Evolutionary conservation across 148 eudicot species (phyloP).

Genomic region (Spergularia marina): DNA sequence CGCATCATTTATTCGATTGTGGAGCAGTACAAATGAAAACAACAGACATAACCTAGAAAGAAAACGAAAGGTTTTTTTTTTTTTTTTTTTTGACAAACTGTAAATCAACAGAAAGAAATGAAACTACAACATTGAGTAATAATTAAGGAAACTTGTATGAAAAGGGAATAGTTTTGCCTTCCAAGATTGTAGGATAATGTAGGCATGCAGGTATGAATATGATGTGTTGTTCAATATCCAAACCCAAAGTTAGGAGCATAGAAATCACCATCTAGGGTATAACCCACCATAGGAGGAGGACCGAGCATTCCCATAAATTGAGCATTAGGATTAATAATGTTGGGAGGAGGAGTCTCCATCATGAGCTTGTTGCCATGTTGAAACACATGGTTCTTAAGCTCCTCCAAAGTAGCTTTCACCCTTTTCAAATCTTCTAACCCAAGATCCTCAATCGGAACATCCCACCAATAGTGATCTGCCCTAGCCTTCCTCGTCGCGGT

Average conservation of each 20-base stretch:
- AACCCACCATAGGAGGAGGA: not conserved
- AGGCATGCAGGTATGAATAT: too few species aligned
- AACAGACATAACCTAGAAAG: too few species aligned
- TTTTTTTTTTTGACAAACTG: too few species aligned
- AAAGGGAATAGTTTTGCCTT: too few species aligned
- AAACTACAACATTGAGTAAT: too few species aligned
- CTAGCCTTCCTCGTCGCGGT: constrained; percentile 25
- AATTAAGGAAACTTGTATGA: too few species aligned
- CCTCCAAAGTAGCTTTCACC: constrained; percentile 33
- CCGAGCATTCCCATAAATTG: constrained; percentile 10
- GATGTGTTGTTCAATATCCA: not conserved
- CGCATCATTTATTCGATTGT: too few species aligned
- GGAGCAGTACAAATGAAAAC: too few species aligned
- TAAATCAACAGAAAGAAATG: too few species aligned
- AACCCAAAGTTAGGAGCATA: constrained; percentile 2
- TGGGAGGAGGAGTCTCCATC: constrained; percentile 9
- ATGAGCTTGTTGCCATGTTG: constrained; percentile 24
- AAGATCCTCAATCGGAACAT: constrained; percentile 32
- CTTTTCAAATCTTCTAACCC: constrained; percentile 29
- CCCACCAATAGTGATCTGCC: constrained; percentile 39
- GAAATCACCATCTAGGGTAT: not conserved
- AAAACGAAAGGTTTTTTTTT: too few species aligned
- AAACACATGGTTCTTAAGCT: constrained; percentile 31
- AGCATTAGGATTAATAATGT: not conserved
- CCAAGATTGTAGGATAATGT: too few species aligned